A percentile compares a stretch with the other conserved stretches of the same genome.
Evolutionary conservation across 2,329 filamentous ascomycete species (phyloP).

Genomic region (Alternaria angustiovoidea): DNA sequence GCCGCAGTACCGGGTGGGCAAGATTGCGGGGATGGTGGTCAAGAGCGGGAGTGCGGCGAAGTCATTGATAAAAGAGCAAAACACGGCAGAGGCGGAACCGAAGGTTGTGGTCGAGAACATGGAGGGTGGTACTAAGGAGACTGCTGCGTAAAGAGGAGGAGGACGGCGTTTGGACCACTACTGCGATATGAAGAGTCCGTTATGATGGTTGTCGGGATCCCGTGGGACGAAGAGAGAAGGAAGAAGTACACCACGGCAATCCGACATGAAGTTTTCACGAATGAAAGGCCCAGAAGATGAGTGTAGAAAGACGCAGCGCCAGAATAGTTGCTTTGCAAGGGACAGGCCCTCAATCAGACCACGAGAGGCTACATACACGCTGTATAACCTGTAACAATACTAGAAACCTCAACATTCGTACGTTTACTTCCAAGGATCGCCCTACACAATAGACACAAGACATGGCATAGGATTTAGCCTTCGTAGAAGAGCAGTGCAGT

Average conservation of each 20-base stretch:
- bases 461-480: too few species aligned
- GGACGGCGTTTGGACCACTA: not conserved
- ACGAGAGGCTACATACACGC: not conserved
- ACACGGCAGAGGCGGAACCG: not conserved
- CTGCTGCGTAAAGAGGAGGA: not conserved
- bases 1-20: constrained; percentile 45
- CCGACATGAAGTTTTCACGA: too few species aligned
- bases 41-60: constrained; percentile 15
- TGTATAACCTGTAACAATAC: too few species aligned
- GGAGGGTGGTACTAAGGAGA: not conserved
- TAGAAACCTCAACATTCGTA: too few species aligned
- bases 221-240: too few species aligned
- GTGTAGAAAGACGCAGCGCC: not conserved
- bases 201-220: not conserved
- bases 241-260: not conserved
- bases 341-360: not conserved
- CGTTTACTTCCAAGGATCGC: too few species aligned
- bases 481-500: too few species aligned
- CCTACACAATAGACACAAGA: too few species aligned
- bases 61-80: constrained; percentile 3
- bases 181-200: not conserved
- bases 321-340: not conserved
- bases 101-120: not conserved
- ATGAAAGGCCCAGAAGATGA: too few species aligned
- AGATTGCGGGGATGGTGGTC: constrained; percentile 45